Base-by-base conservation (phyloP, 2,329 filamentous ascomycete genomes). In the Trichophyton benhamiae region DNA sequence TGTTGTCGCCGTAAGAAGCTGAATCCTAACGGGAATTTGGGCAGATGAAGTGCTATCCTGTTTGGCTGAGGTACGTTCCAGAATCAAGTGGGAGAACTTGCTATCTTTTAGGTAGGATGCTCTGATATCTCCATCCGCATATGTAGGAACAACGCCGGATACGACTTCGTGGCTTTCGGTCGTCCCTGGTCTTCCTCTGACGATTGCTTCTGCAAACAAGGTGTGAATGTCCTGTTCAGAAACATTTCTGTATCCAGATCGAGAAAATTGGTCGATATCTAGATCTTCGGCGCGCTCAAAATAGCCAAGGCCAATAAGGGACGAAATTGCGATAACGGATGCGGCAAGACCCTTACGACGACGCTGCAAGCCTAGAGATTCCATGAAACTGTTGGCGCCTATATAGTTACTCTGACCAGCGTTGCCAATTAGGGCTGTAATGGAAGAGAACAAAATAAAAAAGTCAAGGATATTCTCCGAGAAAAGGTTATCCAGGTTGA, bases 201-300 rank as follows among this genome's bases (percentile, higher is more conserved):
- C 67, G 27, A 83, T 76, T 3, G 79, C 79, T 66, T 82, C 79
- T 7, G 80, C 72, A 63, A 82, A 79, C 70, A 79, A 75, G 64
- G 79, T 76, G 64, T 81, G 78, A 15, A 82, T 66, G 60, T 81
- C 79, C 2, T 74, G 71, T 67, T 82, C 80, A 1, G 79, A 80
- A 4, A 52, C 30, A 4, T 15, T 44, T 33, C 60, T 57, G 30
- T 52, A 62, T 20, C 46, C 57, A 25, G 30, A 41, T 44, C 57
- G 38, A 20, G 38, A 44, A 27, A 58, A 38, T 11, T 44, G 57
- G 27, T 57, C 30, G 13, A 20, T 41, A 22, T 44, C 11, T 1
- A 55, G 41, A 17, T 52, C 44, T 2, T 30, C 33, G 60, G 60
- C 62, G 3, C 67, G 58, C 2, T 60, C 63, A 1, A 63, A 49